Evolutionary conservation across 2,329 filamentous ascomycete genomes (phyloP).

Genomic region (Fusarium udum): DNA sequence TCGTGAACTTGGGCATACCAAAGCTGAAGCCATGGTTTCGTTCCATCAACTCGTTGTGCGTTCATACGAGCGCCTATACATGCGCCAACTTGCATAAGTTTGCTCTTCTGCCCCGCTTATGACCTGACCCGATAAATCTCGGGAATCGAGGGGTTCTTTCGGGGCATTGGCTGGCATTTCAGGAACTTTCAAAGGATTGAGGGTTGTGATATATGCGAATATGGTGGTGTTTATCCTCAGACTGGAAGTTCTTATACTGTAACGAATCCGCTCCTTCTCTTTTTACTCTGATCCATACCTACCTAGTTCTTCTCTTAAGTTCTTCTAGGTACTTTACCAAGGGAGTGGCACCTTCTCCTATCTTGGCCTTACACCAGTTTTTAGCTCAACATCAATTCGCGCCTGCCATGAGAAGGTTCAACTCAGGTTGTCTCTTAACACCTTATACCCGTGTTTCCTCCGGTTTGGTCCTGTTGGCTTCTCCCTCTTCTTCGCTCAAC

Average conservation of each 20-base stretch:
- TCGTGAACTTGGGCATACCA: not conserved
- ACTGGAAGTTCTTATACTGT: conserved; percentile 19
- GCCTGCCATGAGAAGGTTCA: not conserved
- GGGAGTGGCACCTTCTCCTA: not conserved
- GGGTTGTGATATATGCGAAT: conserved; percentile 29
- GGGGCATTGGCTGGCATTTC: conserved; percentile 5
- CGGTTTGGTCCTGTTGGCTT: not conserved
- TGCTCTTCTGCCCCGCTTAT: conserved; percentile 34
- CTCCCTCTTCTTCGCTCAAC: not conserved
- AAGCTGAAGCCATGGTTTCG: not conserved
- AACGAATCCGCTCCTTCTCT: conserved; percentile 7
- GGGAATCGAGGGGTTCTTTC: conserved; percentile 25
- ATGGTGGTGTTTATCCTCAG: not conserved
- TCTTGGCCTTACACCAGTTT: not conserved
- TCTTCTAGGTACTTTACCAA: not conserved
- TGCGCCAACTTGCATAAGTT: conserved; percentile 22
- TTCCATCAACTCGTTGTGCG: not conserved
- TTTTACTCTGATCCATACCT: not conserved
- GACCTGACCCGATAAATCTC: conserved; percentile 41
- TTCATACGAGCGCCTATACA: not conserved
- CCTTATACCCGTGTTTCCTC: not conserved
- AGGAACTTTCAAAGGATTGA: conserved; percentile 10
- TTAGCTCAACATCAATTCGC: not conserved
- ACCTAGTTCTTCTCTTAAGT: not conserved
- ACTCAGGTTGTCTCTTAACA: not conserved